Evolutionary conservation across 352 stramenopile species (phyloP).

Genomic region (Pythium guiyangense): DNA sequence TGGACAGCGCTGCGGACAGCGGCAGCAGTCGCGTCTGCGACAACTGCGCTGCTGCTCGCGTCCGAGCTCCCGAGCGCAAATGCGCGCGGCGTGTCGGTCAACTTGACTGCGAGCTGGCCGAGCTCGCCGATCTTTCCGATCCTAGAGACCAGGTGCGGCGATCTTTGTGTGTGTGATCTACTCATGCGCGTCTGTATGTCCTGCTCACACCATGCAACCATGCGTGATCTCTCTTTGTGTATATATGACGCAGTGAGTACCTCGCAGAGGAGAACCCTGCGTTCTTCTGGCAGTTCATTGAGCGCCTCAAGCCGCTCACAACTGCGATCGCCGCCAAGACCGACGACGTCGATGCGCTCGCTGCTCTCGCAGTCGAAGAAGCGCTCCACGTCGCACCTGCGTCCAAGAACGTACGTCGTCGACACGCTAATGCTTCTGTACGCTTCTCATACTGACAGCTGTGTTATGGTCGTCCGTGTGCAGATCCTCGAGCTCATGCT

Average conservation of each 20-base stretch:
- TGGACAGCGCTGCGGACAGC: slow-evolving; percentile 9
- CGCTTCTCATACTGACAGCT: neutral
- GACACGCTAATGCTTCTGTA: neutral
- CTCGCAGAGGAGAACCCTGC: slow-evolving; percentile 72
- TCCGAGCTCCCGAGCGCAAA: slow-evolving; percentile 7
- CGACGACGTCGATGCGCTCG: slow-evolving; percentile 42
- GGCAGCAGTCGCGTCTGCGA: slow-evolving; percentile 9
- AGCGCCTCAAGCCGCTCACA: slow-evolving; percentile 31
- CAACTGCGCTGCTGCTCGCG: slow-evolving; percentile 17
- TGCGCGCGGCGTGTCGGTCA: slow-evolving; percentile 42
- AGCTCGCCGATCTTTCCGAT: slow-evolving; percentile 52
- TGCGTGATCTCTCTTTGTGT: neutral
- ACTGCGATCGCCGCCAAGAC: slow-evolving; percentile 27
- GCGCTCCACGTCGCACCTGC: slow-evolving; percentile 55
- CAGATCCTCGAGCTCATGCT: slow-evolving; percentile 81
- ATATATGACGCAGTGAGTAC: slow-evolving; percentile 45
- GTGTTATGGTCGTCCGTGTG: neutral
- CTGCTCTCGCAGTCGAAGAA: slow-evolving; percentile 41
- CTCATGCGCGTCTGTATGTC: too few relatives aligned
- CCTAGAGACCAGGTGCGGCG: slow-evolving; percentile 43
- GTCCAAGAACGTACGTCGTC: slow-evolving; percentile 46
- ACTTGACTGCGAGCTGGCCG: slow-evolving; percentile 57
- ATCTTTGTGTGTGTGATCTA: neutral
- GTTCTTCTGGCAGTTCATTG: slow-evolving; percentile 79
- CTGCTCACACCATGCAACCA: neutral